Evolutionary conservation across 2,329 filamentous ascomycete species (phyloP), one percentile per base, ranked within the genome.

Genomic region (Verticillium dahliae): DNA sequence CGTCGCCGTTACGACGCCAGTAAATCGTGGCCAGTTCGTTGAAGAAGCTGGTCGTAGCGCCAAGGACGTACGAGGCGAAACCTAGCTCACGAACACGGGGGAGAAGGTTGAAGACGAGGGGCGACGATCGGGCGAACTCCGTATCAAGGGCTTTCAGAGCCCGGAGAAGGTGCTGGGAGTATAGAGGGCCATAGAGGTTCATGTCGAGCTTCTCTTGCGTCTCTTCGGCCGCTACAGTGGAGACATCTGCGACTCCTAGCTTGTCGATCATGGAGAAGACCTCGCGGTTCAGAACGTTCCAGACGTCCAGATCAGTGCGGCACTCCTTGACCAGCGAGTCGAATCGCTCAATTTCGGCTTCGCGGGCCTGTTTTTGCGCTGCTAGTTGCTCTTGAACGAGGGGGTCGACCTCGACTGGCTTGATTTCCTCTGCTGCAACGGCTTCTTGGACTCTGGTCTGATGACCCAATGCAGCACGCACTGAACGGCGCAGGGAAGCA

Each of bases 11-110:
- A 11, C 84, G 82, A 38, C 76, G 72, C 85, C 88, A 91, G 61
- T 85, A 78, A 27, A 88, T 80, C 14, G 78, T 73, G 31, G 91
- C 78, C 38, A 92, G 80, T 57, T 85, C 79, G 69, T 89, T 87
- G 77, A 90, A 93, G 52, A 93, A 84, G 0, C 82, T 77, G 0
- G 89, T 89, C 18, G 86, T 87, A 6, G 85, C 87, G 57, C 89
- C 90, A 0, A 94, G 81, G 6, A 91, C 86, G 69, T 89, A 91
- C 0, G 88, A 89, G 1, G 85, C 82, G 1, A 89, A 80, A 1
- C 90, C 90, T 0, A 91, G 78, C 55, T 81, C 78, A 69, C 90
- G 90, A 67, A 92, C 77, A 7, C 83, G 82, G 0, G 90, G 88
- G 0, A 93, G 77, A 33, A 92, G 73, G 55, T 80, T 79, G 55